Conservation (phyloP, 768 basidiomycete genomes). For the Lentinula edodes region DNA sequence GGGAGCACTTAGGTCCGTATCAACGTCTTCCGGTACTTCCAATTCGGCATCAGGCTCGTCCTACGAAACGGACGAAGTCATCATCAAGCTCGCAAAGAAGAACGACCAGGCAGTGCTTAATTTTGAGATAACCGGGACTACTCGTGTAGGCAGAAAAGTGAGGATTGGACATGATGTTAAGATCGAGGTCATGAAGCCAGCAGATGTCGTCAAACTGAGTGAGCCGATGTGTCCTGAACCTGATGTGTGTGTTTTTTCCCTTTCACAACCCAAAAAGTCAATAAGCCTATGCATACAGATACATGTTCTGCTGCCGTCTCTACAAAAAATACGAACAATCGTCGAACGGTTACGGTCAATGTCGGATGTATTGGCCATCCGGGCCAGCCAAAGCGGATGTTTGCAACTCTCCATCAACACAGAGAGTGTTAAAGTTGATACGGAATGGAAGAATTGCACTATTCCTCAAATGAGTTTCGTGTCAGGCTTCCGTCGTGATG, state of each 20-base stretch:
- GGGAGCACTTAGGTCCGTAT: slow-evolving; percentile 63
- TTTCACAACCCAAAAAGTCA: background rate
- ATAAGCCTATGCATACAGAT: slow-evolving; percentile 37
- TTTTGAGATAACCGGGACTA: slow-evolving; percentile 67
- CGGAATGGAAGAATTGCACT: slow-evolving; percentile 70
- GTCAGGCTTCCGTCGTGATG: background rate
- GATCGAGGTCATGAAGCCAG: slow-evolving; percentile 74
- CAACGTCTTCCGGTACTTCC: slow-evolving; percentile 34
- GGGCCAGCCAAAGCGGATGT: slow-evolving; percentile 57
- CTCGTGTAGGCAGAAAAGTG: slow-evolving; percentile 57
- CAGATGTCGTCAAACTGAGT: slow-evolving; percentile 62
- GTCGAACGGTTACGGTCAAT: slow-evolving; percentile 69
- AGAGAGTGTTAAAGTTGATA: slow-evolving; percentile 72
- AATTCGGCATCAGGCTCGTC: background rate
- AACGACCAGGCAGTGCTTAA: slow-evolving; percentile 71
- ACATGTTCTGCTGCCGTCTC: slow-evolving; percentile 70
- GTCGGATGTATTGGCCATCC: slow-evolving; percentile 62
- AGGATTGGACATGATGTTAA: slow-evolving; percentile 75
- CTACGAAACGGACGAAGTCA: slow-evolving; percentile 22
- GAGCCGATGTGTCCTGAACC: slow-evolving; percentile 87
- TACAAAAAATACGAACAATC: slow-evolving; percentile 72
- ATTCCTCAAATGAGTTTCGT: slow-evolving; percentile 52
- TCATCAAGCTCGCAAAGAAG: slow-evolving; percentile 86
- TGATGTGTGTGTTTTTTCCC: slow-evolving; percentile 47
- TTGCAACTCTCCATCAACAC: slow-evolving; percentile 53